These are phyloP conservation scores for Neoascochyta sp. DNA, from an alignment of 2,329 filamentous ascomycete genomes.

Conservation along the genomic window DNA sequence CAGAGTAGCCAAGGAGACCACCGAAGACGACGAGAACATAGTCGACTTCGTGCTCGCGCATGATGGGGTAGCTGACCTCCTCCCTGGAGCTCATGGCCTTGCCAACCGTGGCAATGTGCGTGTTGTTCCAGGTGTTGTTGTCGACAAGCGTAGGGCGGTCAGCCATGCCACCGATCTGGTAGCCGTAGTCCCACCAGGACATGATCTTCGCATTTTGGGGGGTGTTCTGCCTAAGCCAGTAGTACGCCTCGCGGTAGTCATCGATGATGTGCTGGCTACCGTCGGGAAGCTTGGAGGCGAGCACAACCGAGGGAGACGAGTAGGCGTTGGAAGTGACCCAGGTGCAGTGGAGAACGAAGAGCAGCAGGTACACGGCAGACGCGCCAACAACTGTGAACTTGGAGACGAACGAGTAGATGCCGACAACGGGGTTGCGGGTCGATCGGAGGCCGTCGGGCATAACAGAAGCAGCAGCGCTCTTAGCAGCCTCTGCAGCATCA, in stretches of 20 bases:
- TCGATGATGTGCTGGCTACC: constrained; percentile 98
- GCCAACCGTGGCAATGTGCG: constrained; percentile 96
- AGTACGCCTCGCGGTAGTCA: constrained; percentile 98
- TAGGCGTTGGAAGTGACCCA: constrained; percentile 99
- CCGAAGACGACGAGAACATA: constrained; percentile 98
- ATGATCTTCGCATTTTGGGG: constrained; percentile 94
- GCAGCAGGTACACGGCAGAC: constrained; percentile 74
- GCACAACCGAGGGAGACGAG: constrained; percentile 93
- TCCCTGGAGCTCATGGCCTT: constrained; percentile 98
- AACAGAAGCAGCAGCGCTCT: constrained; percentile 50
- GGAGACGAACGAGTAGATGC: constrained; percentile 76
- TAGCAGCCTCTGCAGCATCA: constrained; percentile 27
- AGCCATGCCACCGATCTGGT: constrained; percentile 99
- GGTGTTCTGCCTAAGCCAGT: constrained; percentile 98
- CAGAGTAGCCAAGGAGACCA: constrained; percentile 91
- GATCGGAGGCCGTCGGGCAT: constrained; percentile 61
- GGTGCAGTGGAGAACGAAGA: constrained; percentile 96
- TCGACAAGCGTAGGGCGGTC: constrained; percentile 95
- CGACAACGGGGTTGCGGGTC: constrained; percentile 68
- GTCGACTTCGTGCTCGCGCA: constrained; percentile 97
- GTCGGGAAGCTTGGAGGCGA: constrained; percentile 88
- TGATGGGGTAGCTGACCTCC: constrained; percentile 97
- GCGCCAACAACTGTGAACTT: constrained; percentile 73
- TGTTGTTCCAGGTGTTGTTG: constrained; percentile 99
- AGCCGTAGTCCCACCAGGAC: constrained; percentile 99